phyloP scores from a whole-genome alignment of 2,329 filamentous ascomycete species.

The Fusarium buxicola region DNA sequence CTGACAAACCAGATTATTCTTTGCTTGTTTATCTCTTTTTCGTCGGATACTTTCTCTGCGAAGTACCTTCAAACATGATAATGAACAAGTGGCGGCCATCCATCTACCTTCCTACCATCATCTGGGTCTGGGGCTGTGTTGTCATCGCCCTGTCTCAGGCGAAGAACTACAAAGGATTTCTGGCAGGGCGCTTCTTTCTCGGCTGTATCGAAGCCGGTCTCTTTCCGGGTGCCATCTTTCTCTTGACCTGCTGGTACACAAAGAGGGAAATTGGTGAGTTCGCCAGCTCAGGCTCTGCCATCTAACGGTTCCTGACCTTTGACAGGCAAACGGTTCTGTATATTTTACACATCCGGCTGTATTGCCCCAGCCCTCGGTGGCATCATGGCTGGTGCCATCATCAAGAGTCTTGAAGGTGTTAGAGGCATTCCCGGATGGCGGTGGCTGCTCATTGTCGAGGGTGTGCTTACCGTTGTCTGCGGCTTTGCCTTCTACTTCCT shows the following conservation, averaged over 20 bases:
- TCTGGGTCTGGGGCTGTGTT: slow-evolving; percentile 57
- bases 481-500: slow-evolving; percentile 19
- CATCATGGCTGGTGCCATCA: slow-evolving; percentile 31
- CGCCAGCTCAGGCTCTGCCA: neutral
- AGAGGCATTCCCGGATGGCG: slow-evolving; percentile 27
- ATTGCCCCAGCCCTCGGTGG: slow-evolving; percentile 27
- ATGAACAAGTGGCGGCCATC: slow-evolving; percentile 62
- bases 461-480: slow-evolving; percentile 13
- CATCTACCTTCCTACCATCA: slow-evolving; percentile 61
- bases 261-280: slow-evolving; percentile 25
- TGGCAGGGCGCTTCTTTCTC: slow-evolving; percentile 59
- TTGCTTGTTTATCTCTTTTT: slow-evolving; percentile 55
- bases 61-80: slow-evolving; percentile 65
- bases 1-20: neutral
- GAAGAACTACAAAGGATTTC: slow-evolving; percentile 59
- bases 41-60: slow-evolving; percentile 63
- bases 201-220: slow-evolving; percentile 64
- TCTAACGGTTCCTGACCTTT: neutral
- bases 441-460: slow-evolving; percentile 32
- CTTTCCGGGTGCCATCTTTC: slow-evolving; percentile 62
- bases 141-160: slow-evolving; percentile 62
- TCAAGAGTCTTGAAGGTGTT: slow-evolving; percentile 18
- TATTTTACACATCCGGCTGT: slow-evolving; percentile 32
- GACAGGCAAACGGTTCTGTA: slow-evolving; percentile 32
- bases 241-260: slow-evolving; percentile 69